These are phyloP conservation scores for Penicillium sp. DNA, from an alignment of 2,329 filamentous ascomycete genomes.

Conservation along the genomic window DNA sequence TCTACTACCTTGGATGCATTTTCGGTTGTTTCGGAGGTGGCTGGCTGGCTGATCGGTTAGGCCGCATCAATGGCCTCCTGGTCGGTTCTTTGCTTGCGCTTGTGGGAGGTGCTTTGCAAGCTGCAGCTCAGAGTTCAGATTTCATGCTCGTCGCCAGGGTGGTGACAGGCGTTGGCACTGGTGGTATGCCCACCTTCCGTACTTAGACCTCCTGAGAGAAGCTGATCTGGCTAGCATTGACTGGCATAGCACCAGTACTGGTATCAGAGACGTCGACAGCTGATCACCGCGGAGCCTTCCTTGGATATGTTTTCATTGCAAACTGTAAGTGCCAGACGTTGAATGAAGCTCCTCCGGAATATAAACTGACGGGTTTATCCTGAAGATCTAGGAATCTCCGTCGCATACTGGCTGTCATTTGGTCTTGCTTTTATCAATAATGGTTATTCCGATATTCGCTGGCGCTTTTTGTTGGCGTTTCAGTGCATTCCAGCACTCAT, in stretches of 20 bases:
- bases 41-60: slow-evolving; percentile 45
- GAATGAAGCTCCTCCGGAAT: too few species aligned
- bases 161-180: slow-evolving; percentile 47
- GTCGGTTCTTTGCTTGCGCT: slow-evolving; percentile 42
- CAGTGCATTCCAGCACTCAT: slow-evolving; percentile 28
- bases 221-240: slow-evolving; percentile 35
- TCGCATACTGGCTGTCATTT: slow-evolving; percentile 32
- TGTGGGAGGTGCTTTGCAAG: slow-evolving; percentile 44
- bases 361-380: background rate
- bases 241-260: slow-evolving; percentile 44
- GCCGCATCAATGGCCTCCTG: slow-evolving; percentile 46
- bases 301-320: slow-evolving; percentile 47
- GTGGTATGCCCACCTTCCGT: slow-evolving; percentile 33
- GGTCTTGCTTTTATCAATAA: slow-evolving; percentile 29
- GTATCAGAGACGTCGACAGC: slow-evolving; percentile 44
- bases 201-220: too few species aligned
- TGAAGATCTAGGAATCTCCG: slow-evolving; percentile 41
- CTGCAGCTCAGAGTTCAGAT: slow-evolving; percentile 38
- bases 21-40: slow-evolving; percentile 45
- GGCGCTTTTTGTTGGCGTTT: slow-evolving; percentile 30
- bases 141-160: slow-evolving; percentile 46
- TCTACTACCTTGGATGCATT: slow-evolving; percentile 48
- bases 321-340: slow-evolving; percentile 36
- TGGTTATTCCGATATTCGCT: slow-evolving; percentile 29
- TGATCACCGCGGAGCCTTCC: slow-evolving; percentile 40